These are phyloP conservation scores for Salix purpurea DNA, from an alignment of 345 rosid genomes.

Conservation along the genomic window DNA sequence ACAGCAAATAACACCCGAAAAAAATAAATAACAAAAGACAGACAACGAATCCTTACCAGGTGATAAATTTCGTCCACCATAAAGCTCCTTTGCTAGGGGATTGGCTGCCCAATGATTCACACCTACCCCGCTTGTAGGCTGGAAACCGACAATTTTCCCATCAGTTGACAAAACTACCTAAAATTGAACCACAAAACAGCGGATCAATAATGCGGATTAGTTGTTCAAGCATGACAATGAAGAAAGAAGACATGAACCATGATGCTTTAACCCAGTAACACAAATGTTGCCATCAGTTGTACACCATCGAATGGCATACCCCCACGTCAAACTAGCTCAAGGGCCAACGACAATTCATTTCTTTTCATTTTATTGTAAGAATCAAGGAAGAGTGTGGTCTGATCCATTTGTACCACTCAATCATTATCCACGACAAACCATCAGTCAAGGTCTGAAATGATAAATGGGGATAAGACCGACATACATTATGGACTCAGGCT, in stretches of 20 bases:
- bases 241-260: background rate
- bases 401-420: background rate
- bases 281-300: no score
- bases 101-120: slow-evolving; percentile 73
- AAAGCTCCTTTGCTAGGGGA: slow-evolving; percentile 72
- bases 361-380: no score
- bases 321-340: no score
- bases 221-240: background rate
- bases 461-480: background rate
- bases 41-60: slow-evolving; percentile 46
- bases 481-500: background rate
- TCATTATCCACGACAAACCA: background rate
- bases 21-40: background rate
- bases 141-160: slow-evolving; percentile 69
- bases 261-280: background rate
- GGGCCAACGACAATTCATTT: no score
- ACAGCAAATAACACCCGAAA: background rate
- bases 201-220: background rate
- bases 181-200: slow-evolving; percentile 19
- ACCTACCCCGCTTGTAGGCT: slow-evolving; percentile 66
- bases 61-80: slow-evolving; percentile 48
- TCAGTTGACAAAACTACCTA: slow-evolving; percentile 64
- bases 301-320: no score
- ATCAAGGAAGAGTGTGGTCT: no score
- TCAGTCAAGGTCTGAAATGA: background rate